Conservation (phyloP, 495 filamentous ascomycete genomes). For the Lasiosphaeria miniovina region DNA sequence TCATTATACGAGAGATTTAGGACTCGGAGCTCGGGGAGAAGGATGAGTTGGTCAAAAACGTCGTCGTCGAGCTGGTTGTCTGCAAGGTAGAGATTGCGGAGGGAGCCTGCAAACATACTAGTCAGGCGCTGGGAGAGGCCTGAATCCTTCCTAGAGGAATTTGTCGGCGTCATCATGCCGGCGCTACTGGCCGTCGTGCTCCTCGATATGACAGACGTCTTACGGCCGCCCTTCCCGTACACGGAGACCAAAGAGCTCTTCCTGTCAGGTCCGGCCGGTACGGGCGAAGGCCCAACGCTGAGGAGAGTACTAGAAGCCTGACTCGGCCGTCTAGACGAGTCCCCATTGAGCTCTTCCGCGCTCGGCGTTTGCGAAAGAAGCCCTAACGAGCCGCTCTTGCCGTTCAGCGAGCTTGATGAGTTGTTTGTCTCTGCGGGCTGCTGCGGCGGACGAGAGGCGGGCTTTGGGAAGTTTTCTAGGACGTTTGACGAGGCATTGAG, state of each 20-base stretch:
- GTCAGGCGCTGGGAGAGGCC: slow-evolving; percentile 68
- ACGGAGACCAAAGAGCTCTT: slow-evolving; percentile 81
- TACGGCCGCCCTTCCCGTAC: slow-evolving; percentile 70
- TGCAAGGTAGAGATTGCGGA: slow-evolving; percentile 81
- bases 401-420: slow-evolving; percentile 28
- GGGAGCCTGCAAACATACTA: slow-evolving; percentile 79
- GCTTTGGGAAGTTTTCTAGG: slow-evolving; percentile 84
- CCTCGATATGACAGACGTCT: slow-evolving; percentile 77
- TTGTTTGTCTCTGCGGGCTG: slow-evolving; percentile 46
- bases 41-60: slow-evolving; percentile 82
- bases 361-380: slow-evolving; percentile 57
- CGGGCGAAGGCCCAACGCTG: slow-evolving; percentile 70
- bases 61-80: slow-evolving; percentile 94
- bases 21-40: slow-evolving; percentile 79
- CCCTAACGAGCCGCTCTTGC: slow-evolving; percentile 53
- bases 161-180: slow-evolving; percentile 54
- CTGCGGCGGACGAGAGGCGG: slow-evolving; percentile 59
- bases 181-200: slow-evolving; percentile 44
- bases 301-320: slow-evolving; percentile 75
- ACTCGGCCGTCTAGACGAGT: slow-evolving; percentile 79
- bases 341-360: slow-evolving; percentile 70
- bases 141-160: slow-evolving; percentile 75
- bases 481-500: slow-evolving; percentile 96
- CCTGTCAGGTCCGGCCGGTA: slow-evolving; percentile 54
- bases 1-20: slow-evolving; percentile 96